These are phyloP conservation scores for Bryoerythrophyllum caledonicum DNA, from an alignment of 225 moss, liverwort and hornwort genomes.

Conservation along the genomic window DNA sequence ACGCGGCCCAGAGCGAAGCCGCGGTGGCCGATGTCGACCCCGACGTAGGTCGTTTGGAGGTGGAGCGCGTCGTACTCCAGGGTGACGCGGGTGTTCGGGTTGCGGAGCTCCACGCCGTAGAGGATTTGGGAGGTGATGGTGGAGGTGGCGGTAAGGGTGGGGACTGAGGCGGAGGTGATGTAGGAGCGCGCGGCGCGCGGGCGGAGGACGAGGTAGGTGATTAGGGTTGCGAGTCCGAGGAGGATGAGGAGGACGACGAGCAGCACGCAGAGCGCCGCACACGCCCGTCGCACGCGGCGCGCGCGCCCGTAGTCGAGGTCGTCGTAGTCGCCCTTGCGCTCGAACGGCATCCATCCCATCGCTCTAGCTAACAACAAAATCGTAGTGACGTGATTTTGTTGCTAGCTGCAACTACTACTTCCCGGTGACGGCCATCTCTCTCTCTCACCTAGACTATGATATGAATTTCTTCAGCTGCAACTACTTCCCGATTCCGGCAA, in stretches of 20 bases:
- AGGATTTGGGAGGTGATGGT: constrained; percentile 18
- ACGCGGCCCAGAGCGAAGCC: constrained; percentile 19
- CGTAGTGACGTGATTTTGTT: neutral
- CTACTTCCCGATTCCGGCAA: neutral
- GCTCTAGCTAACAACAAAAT: too few species aligned
- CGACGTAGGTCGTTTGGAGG: constrained; percentile 38
- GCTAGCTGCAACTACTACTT: neutral
- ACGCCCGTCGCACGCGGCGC: neutral
- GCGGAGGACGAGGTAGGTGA: constrained; percentile 35
- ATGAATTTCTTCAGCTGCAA: neutral
- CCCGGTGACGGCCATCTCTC: neutral
- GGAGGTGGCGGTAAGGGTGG: neutral
- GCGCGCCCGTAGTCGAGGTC: neutral
- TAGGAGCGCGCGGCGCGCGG: constrained; percentile 42
- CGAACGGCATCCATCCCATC: constrained; percentile 45
- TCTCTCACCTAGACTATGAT: neutral
- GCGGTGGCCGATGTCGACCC: constrained; percentile 37
- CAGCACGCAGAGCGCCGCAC: constrained; percentile 12
- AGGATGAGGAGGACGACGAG: constrained; percentile 13
- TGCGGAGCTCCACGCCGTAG: constrained; percentile 33
- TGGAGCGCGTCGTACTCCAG: constrained; percentile 44
- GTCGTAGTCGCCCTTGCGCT: constrained; percentile 34
- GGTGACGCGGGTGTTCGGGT: constrained; percentile 35
- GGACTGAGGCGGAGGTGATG: constrained; percentile 31
- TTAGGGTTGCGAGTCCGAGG: constrained; percentile 37